Base-by-base conservation (phyloP, 1,284 basidiomycete species). In the Entoloma clypeatum region DNA sequence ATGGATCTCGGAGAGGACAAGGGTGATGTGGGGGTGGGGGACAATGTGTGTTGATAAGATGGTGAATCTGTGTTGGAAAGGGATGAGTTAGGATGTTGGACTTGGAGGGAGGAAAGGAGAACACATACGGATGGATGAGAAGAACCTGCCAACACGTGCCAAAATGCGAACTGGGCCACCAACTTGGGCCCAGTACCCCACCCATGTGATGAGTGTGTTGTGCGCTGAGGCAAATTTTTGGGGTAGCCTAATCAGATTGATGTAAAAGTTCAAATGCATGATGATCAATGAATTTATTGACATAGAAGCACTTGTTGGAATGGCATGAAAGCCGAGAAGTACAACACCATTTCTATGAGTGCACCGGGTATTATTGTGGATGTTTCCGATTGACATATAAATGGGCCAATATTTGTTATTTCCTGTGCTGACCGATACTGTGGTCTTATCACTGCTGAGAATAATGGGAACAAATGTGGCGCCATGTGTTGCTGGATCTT, bases 121-220 rank as follows among this genome's bases (percentile, higher is more conserved):
- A 17, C n/a, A 11, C n/a, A 35, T 32, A 68, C 79, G 50, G 52
- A 86, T 84, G 80, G 74, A 56, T 75, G 74, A 51, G 77, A 69
- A 7, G 80, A 64, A 46, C 86, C 81, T 3, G 71, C 52, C 45
- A 74, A 64, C 22, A 43, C 45, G 13, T 67, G 69, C 41, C 70
- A 71, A 49, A 77, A 77, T 46, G 57, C 64, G 30, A 88, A 69
- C 53, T 88, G 81, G 48, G 88, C 64, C 47, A 86, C 71, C 32
- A 88, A 69, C 5, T 81, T 83, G 77, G 10, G 84, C 86, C 55
- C 88, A 86, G 68, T 86, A 88, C 25, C 81, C 85, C 7, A 79
- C 79, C 85, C 85, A 88, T 39, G 77, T 75, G 36, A 88, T 69
- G 3, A 88, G 69, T 0, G 72, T 59, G 3, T 73, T 65, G 56